Evolutionary conservation across 176 grass and related monocot genomes (phyloP).

Genomic region (Aegilops speltoides): DNA sequence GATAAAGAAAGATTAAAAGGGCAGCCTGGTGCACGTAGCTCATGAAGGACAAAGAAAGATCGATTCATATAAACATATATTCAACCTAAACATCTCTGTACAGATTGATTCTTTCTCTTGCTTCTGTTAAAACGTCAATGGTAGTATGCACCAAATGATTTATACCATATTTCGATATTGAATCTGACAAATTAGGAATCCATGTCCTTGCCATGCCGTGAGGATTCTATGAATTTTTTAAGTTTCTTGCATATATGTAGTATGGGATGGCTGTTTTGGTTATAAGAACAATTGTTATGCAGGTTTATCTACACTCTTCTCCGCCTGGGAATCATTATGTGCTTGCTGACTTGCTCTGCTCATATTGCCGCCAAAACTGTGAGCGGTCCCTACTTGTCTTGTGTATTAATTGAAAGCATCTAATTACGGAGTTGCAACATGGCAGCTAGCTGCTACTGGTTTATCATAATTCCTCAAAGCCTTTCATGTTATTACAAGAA

Average conservation of each 20-base stretch:
- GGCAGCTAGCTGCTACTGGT: not conserved
- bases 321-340: constrained; percentile 64
- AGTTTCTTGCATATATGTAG: not conserved
- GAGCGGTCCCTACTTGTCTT: constrained; percentile 73
- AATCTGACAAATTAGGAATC: not conserved
- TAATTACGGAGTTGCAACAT: not conserved
- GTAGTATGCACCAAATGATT: not conserved
- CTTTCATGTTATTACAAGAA: not conserved
- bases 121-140: not conserved
- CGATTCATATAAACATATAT: no score
- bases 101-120: not conserved
- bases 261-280: not conserved
- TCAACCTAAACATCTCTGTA: not conserved
- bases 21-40: not conserved
- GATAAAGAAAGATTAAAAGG: not conserved
- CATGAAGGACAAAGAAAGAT: not conserved
- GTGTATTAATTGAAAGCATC: constrained; percentile 72
- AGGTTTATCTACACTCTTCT: constrained; percentile 96
- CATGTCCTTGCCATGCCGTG: not conserved
- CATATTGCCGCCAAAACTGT: constrained; percentile 83
- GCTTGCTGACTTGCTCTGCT: constrained; percentile 81
- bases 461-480: not conserved
- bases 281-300: constrained; percentile 23
- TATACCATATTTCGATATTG: not conserved
- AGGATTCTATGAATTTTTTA: not conserved